Conservation (phyloP, 257 asterid species). For the Craterostigma plantagineum region DNA sequence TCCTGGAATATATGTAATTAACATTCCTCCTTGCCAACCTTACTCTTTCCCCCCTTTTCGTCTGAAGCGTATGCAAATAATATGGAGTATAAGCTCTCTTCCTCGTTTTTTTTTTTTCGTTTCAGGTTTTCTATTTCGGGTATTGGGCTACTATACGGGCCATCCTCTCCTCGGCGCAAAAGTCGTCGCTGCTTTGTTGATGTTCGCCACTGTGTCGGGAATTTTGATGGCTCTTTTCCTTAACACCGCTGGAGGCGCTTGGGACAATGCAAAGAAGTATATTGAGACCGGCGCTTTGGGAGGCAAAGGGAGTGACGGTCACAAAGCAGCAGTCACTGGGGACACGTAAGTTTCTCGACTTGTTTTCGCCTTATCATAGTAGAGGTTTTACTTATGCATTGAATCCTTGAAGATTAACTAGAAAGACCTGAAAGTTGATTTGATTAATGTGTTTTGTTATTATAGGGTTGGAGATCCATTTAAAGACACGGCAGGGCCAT, state of each 20-base stretch:
- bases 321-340: slow-evolving; percentile 94
- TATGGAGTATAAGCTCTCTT: too few species aligned
- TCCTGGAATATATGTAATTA: too few species aligned
- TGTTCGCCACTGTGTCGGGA: slow-evolving; percentile 97
- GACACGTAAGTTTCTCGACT: slow-evolving; percentile 55
- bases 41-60: too few species aligned
- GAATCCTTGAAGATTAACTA: too few species aligned
- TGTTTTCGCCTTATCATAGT: too few species aligned
- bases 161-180: slow-evolving; percentile 96
- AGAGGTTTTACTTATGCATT: background rate
- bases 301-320: slow-evolving; percentile 97
- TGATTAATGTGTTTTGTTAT: background rate
- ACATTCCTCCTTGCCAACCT: too few species aligned
- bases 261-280: slow-evolving; percentile 99
- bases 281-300: slow-evolving; percentile 96
- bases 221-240: slow-evolving; percentile 99
- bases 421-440: too few species aligned
- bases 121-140: slow-evolving; percentile 66
- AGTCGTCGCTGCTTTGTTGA: slow-evolving; percentile 89
- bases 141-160: slow-evolving; percentile 79
- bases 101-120: slow-evolving; percentile 1
- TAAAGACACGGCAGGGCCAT: slow-evolving; percentile 99
- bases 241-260: slow-evolving; percentile 96
- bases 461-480: slow-evolving; percentile 96
- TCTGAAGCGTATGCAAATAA: too few species aligned